These are phyloP conservation scores for Capronia epimyces DNA, from an alignment of 2,329 filamentous ascomycete genomes.

Conservation along the genomic window DNA sequence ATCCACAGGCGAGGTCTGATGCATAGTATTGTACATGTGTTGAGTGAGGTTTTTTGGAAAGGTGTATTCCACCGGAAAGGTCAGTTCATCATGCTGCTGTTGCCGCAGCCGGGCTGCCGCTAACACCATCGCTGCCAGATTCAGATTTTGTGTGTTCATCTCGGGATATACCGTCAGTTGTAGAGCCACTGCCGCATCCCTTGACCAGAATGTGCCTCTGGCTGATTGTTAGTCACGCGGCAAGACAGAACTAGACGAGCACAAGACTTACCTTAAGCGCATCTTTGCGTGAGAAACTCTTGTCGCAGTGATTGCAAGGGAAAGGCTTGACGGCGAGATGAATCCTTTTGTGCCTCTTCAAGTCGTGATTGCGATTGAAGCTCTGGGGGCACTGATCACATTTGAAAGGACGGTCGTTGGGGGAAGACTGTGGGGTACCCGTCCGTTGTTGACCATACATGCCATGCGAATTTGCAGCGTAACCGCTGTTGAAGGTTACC, in stretches of 20 bases:
- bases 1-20: neutral
- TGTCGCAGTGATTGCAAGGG: conserved; percentile 84
- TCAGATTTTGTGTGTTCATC: conserved; percentile 28
- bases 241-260: conserved; percentile 1
- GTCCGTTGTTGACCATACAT: conserved; percentile 54
- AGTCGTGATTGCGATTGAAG: conserved; percentile 92
- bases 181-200: conserved; percentile 51
- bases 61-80: neutral
- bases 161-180: conserved; percentile 5
- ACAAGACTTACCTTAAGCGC: conserved; percentile 74
- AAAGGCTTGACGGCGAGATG: conserved; percentile 94
- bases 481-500: conserved; percentile 54
- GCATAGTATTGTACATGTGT: conserved; percentile 20
- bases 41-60: neutral
- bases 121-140: conserved; percentile 24
- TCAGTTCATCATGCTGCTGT: conserved; percentile 15
- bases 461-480: conserved; percentile 51
- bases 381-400: conserved; percentile 89
- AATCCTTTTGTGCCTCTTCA: conserved; percentile 93
- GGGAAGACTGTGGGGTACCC: conserved; percentile 49
- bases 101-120: conserved; percentile 19
- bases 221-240: conserved; percentile 29
- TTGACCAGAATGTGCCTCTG: conserved; percentile 64
- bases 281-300: conserved; percentile 95
- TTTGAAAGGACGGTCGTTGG: conserved; percentile 83